Conservation (phyloP, 306 rosid genomes). For the Rosa lucieae region DNA sequence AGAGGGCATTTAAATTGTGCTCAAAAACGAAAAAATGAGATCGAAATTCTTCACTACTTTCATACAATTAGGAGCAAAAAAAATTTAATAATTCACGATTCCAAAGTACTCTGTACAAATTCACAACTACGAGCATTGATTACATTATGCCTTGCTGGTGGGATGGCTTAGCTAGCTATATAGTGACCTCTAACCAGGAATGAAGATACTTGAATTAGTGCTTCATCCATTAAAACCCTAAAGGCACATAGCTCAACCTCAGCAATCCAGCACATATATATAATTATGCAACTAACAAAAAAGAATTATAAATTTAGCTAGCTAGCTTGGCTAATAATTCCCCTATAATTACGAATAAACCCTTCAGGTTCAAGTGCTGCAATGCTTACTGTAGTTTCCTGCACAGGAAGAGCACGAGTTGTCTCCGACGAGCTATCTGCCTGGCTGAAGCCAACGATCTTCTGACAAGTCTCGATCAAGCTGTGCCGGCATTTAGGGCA, state of each 20-base stretch:
- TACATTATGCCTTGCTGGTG: conserved; percentile 1
- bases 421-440: conserved; percentile 37
- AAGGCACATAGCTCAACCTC: conserved; percentile 16
- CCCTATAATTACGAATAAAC: conserved; percentile 53
- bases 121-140: background rate
- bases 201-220: background rate
- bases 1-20: background rate
- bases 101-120: background rate
- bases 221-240: conserved; percentile 13
- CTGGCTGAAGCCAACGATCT: conserved; percentile 52
- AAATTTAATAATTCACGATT: background rate
- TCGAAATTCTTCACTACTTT: background rate
- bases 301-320: background rate
- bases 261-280: background rate
- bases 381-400: conserved; percentile 44
- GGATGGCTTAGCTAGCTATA: background rate
- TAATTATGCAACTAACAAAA: background rate
- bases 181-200: background rate
- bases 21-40: background rate
- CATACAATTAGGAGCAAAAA: background rate
- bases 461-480: conserved; percentile 71
- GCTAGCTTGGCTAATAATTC: conserved; percentile 10
- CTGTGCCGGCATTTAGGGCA: conserved; percentile 93
- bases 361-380: conserved; percentile 62
- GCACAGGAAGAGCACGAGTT: conserved; percentile 21